A percentile compares a stretch with the other conserved stretches of the same genome.
Conservation (phyloP, 176 grass and related monocot genomes). For the Miscanthus lutarioriparius region DNA sequence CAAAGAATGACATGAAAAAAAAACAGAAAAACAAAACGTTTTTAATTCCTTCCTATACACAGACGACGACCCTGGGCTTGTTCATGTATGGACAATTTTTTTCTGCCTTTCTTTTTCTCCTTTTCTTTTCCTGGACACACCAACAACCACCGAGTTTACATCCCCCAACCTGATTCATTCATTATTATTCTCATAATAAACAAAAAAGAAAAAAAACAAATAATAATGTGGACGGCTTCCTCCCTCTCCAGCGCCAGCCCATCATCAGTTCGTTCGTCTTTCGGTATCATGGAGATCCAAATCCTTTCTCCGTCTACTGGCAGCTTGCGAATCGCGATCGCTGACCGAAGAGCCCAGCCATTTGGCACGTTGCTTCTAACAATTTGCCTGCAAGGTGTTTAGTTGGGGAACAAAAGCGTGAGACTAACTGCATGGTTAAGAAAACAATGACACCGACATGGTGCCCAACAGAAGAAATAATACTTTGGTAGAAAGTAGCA, state of each 20-base stretch:
- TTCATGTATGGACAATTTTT: slow-evolving; percentile 51
- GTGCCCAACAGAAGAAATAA: background rate
- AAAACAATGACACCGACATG: slow-evolving; percentile 8
- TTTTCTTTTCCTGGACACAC: slow-evolving; percentile 30
- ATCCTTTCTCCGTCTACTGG: slow-evolving; percentile 46
- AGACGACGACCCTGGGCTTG: slow-evolving; percentile 35
- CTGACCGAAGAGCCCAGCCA: slow-evolving; percentile 63
- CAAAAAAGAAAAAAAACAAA: slow-evolving; percentile 36
- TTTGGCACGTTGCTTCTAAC: slow-evolving; percentile 62
- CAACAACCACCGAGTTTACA: slow-evolving; percentile 49
- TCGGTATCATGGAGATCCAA: slow-evolving; percentile 32
- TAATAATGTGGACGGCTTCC: slow-evolving; percentile 39
- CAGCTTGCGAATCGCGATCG: slow-evolving; percentile 60
- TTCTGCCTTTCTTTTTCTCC: background rate
- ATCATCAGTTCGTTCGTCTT: slow-evolving; percentile 38
- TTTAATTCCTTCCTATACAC: slow-evolving; percentile 46
- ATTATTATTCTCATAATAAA: slow-evolving; percentile 48
- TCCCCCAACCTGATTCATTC: slow-evolving; percentile 15
- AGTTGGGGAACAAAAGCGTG: slow-evolving; percentile 10
- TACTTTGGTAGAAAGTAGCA: background rate
- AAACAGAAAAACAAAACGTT: slow-evolving; percentile 11
- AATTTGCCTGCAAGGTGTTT: slow-evolving; percentile 67
- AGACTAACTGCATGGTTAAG: slow-evolving; percentile 27
- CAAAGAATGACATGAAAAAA: slow-evolving; percentile 28
- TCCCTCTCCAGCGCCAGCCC: slow-evolving; percentile 22